A percentile compares a stretch with the other conserved stretches of the same genome.
phyloP scores from a whole-genome alignment of 306 rosid species.

The Cucurbita pepo region DNA sequence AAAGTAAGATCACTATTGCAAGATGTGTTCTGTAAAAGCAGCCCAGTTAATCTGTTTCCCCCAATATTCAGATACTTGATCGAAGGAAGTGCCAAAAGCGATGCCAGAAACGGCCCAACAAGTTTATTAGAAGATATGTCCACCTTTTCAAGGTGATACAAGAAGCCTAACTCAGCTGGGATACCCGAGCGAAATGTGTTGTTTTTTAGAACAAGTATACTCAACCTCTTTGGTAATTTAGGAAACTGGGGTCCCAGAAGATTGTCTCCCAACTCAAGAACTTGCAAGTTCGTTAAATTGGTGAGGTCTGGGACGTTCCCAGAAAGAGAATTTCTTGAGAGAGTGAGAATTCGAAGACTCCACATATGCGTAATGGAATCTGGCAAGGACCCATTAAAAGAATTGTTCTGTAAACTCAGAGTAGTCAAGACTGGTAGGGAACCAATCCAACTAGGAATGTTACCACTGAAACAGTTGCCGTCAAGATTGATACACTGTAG shows the following conservation, averaged over 20 bases:
- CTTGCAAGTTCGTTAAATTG: constrained; percentile 55
- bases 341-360: constrained; percentile 43
- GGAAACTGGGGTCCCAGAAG: constrained; percentile 68
- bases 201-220: constrained; percentile 52
- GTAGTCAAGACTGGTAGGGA: constrained; percentile 55
- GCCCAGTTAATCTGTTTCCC: constrained; percentile 64
- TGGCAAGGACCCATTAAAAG: constrained; percentile 46
- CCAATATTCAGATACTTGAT: constrained; percentile 56
- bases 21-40: constrained; percentile 37
- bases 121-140: constrained; percentile 66
- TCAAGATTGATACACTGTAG: constrained; percentile 70
- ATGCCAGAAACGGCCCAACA: constrained; percentile 59
- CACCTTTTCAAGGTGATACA: constrained; percentile 55
- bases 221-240: constrained; percentile 37
- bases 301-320: constrained; percentile 63
- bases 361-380: constrained; percentile 30
- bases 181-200: constrained; percentile 46
- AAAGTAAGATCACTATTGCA: constrained; percentile 54
- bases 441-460: constrained; percentile 38
- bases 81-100: constrained; percentile 55
- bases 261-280: constrained; percentile 53
- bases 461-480: constrained; percentile 43
- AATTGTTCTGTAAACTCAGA: constrained; percentile 51
- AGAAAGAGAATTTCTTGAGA: constrained; percentile 47
- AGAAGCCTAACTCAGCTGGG: constrained; percentile 33